phyloP scores from a whole-genome alignment of 805 yeast species.

The Zygoascus bituminiphila region DNA sequence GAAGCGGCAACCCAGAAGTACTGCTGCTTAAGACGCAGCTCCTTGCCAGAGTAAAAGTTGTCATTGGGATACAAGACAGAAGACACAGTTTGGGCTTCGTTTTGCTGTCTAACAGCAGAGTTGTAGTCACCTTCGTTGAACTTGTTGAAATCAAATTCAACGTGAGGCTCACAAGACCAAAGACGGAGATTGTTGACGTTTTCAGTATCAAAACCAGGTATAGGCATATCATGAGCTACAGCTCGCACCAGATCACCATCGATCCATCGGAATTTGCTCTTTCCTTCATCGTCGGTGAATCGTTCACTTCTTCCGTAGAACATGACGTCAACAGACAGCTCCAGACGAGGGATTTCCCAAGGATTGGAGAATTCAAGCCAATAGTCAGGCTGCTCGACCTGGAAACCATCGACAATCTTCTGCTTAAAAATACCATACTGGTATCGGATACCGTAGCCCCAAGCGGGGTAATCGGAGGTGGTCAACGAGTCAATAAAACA shows the following conservation, averaged over 20 bases:
- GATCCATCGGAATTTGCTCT: conserved; percentile 59
- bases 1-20: conserved; percentile 97
- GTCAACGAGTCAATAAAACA: conserved; percentile 87
- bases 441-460: conserved; percentile 94
- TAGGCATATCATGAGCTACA: conserved; percentile 83
- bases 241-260: conserved; percentile 90
- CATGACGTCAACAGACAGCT: conserved; percentile 82
- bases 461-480: conserved; percentile 80
- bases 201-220: conserved; percentile 72
- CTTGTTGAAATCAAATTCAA: conserved; percentile 84
- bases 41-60: conserved; percentile 85
- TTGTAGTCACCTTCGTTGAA: conserved; percentile 88
- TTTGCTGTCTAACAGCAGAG: conserved; percentile 76
- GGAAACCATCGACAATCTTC: conserved; percentile 83
- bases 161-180: conserved; percentile 86
- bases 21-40: conserved; percentile 86
- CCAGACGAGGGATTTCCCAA: conserved; percentile 85
- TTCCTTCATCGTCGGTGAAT: conserved; percentile 42
- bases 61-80: conserved; percentile 92
- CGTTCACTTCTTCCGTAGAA: conserved; percentile 77
- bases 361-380: conserved; percentile 88
- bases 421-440: conserved; percentile 92
- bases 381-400: conserved; percentile 89
- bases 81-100: conserved; percentile 84
- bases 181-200: conserved; percentile 83